phyloP scores from a whole-genome alignment of 768 basidiomycete genomes.

The Leccinum aurantiacum region DNA sequence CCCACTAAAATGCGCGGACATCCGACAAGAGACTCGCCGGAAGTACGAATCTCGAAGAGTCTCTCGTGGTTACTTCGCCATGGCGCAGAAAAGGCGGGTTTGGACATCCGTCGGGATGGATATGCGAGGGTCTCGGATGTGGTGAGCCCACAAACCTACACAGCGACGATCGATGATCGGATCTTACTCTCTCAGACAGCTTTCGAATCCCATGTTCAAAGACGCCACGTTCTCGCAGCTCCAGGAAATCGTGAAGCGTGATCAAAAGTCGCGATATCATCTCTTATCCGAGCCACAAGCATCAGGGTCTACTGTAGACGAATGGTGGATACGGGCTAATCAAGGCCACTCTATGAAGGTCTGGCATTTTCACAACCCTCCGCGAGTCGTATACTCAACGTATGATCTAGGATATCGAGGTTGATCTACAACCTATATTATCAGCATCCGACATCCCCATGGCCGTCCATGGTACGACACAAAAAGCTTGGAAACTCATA shows the following conservation, averaged over 20 bases:
- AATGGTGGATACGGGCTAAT: constrained; percentile 90
- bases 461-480: constrained; percentile 82
- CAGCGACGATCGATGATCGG: not conserved
- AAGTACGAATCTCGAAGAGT: constrained; percentile 78
- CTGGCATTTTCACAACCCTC: constrained; percentile 12
- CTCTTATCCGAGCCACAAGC: constrained; percentile 51
- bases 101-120: constrained; percentile 80
- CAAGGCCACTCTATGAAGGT: constrained; percentile 89
- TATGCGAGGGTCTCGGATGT: constrained; percentile 81
- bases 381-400: not conserved
- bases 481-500: constrained; percentile 68
- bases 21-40: constrained; percentile 56
- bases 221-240: constrained; percentile 53
- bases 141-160: constrained; percentile 48
- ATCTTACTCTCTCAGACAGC: constrained; percentile 40
- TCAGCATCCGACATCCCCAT: constrained; percentile 66
- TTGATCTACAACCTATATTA: constrained; percentile 62
- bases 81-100: constrained; percentile 72
- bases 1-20: constrained; percentile 54
- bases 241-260: constrained; percentile 62
- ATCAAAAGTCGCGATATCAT: constrained; percentile 67
- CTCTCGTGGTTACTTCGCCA: constrained; percentile 92
- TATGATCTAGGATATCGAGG: constrained; percentile 53
- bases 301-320: constrained; percentile 32
- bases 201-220: constrained; percentile 67